Evolutionary conservation across 768 basidiomycete genomes (phyloP), one percentile per base, ranked within the genome.

Genomic region (Lyophyllum atratum): DNA sequence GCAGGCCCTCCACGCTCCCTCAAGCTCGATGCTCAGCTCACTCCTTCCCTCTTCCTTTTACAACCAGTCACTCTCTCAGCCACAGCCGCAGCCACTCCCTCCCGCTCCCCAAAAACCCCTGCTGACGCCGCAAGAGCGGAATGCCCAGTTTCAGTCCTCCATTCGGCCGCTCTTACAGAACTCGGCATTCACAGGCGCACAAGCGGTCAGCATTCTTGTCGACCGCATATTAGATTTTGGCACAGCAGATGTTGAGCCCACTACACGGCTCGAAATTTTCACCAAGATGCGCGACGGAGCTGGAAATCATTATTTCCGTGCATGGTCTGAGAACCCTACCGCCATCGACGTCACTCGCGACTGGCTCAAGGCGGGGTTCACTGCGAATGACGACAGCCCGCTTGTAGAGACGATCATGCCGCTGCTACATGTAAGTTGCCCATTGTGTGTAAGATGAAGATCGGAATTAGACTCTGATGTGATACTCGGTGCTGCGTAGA

Each of bases 251-350:
- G 85, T 91, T 22, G 87, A 91, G 54, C 73, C 82, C 6, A 57
- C 73, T n/a, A 80, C 80, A 19, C 86, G 92, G 5, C 67, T 89
- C 53, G 90, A 93, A 68, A 87, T 93, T 52, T 72, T 94, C 54
- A 88, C 86, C 17, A 87, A 85, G 72, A 89, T 93, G 61, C 81
- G 92, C 60, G 91, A 94, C 70, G 84, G 86, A 47, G 92, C 92
- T 26, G 89, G 85, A 40, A 91, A 92, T 67, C 89, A 91, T 64
- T 94, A 93, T 67, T 93, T 90, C 69, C 85, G 90, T 42, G 91
- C 90, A 4, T 93, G 92, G 91, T 81, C 85, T 15, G 91, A 92
- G 69, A 92, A 90, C 68, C n/a, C 67, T 43, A 70, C 72, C 37
- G 92, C 90, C 17, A 85, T 93, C 76, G 89, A 90, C 58, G 80